phyloP scores from a whole-genome alignment of 345 rosid genomes.

The Brassica nigra region DNA sequence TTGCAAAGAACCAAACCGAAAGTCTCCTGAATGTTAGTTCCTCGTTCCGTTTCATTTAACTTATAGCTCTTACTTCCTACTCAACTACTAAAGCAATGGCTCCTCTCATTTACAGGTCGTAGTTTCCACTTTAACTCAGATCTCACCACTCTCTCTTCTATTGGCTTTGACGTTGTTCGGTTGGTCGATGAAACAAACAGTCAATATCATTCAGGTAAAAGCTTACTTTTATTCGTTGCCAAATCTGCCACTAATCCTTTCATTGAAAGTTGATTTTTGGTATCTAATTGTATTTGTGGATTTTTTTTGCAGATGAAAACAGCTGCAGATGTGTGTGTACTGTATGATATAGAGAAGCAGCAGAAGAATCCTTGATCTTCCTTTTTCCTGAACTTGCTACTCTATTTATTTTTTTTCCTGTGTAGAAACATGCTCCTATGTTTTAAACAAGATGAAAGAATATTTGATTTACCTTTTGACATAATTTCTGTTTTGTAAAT shows the following conservation, averaged over 20 bases:
- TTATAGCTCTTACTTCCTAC: background rate
- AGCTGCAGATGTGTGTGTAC: slow-evolving; percentile 93
- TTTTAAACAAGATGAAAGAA: slow-evolving; percentile 27
- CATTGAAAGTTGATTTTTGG: background rate
- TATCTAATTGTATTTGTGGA: slow-evolving; percentile 3
- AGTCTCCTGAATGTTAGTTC: slow-evolving; percentile 65
- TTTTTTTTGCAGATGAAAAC: slow-evolving; percentile 75
- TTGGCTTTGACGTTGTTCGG: slow-evolving; percentile 70
- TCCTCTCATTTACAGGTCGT: slow-evolving; percentile 52
- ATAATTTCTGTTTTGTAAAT: slow-evolving; percentile 14
- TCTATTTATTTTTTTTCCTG: background rate
- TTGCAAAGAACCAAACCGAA: slow-evolving; percentile 65
- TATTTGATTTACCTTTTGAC: slow-evolving; percentile 19
- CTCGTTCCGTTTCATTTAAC: background rate
- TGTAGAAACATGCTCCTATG: slow-evolving; percentile 13
- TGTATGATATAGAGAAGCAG: slow-evolving; percentile 75
- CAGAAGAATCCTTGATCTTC: slow-evolving; percentile 46
- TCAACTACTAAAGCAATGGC: slow-evolving; percentile 7
- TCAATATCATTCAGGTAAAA: slow-evolving; percentile 85
- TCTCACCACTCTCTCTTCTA: slow-evolving; percentile 58
- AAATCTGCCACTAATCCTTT: slow-evolving; percentile 4
- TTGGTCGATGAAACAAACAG: slow-evolving; percentile 77
- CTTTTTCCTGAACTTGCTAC: slow-evolving; percentile 2
- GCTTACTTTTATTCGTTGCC: background rate
- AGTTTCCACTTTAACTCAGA: slow-evolving; percentile 45